Conservation (phyloP, 2,329 filamentous ascomycete genomes). For the Sclerotinia sclerotiorum region DNA sequence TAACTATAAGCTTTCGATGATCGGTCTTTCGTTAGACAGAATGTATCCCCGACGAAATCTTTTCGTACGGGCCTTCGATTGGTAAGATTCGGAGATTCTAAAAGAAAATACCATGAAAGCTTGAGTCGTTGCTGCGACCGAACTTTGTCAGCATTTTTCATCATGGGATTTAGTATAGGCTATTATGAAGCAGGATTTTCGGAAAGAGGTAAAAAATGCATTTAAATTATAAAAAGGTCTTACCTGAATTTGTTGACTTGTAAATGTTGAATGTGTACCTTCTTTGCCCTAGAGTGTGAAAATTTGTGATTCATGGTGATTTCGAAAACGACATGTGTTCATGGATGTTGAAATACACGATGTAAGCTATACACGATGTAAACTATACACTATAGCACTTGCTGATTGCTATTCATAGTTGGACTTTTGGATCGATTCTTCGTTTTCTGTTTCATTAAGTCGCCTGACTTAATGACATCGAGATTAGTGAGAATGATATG, state of each 20-base stretch:
- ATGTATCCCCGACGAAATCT: neutral
- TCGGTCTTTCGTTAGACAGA: neutral
- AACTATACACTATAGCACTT: neutral
- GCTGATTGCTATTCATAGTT: neutral
- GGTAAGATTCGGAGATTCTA: neutral
- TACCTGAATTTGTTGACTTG: accelerated
- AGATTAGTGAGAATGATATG: neutral
- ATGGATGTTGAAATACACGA: too few species aligned
- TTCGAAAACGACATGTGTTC: neutral
- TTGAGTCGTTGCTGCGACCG: neutral
- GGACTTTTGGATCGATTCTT: neutral
- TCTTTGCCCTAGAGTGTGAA: too few species aligned
- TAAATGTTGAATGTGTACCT: neutral
- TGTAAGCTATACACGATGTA: neutral
- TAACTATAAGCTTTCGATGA: neutral
- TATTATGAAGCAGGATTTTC: neutral
- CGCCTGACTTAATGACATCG: neutral
- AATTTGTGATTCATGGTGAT: too few species aligned
- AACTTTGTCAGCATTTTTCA: neutral
- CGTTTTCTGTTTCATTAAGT: neutral
- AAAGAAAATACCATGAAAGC: neutral
- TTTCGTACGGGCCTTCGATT: neutral
- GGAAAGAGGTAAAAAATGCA: neutral
- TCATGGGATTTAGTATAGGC: neutral
- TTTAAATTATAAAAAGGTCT: neutral